Percentiles rank a stretch among this genome's conserved stretches.
These are phyloP conservation scores for Fusarium dlaminii DNA, from an alignment of 2,329 filamentous ascomycete species.

Conservation along the genomic window DNA sequence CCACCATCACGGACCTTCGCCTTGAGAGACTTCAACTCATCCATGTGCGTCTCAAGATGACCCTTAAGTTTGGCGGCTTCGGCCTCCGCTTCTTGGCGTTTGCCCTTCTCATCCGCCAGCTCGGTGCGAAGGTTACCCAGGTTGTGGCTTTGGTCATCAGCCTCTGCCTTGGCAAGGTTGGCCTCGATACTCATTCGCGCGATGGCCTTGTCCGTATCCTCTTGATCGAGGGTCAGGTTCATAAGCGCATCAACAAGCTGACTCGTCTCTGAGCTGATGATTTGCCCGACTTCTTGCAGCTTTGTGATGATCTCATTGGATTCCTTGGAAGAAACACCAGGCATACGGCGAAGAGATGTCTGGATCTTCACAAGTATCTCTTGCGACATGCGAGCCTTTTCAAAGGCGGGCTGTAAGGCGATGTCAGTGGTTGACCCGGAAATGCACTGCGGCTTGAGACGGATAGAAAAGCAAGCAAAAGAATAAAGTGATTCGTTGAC, in stretches of 20 bases:
- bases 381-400: constrained; percentile 47
- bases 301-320: constrained; percentile 48
- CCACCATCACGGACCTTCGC: constrained; percentile 34
- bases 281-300: constrained; percentile 50
- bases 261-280: constrained; percentile 51
- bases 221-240: constrained; percentile 50
- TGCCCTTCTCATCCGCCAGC: constrained; percentile 45
- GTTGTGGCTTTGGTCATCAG: constrained; percentile 47
- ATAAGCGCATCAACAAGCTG: constrained; percentile 51
- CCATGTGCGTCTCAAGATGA: constrained; percentile 40
- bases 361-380: constrained; percentile 51
- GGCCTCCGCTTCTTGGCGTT: constrained; percentile 43
- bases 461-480: not conserved
- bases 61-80: constrained; percentile 43
- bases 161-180: constrained; percentile 48
- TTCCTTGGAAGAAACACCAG: constrained; percentile 49
- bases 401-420: constrained; percentile 46
- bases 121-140: constrained; percentile 47
- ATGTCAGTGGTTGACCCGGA: not conserved
- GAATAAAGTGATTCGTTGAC: constrained; percentile 16
- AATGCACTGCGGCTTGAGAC: not conserved
- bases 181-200: constrained; percentile 52
- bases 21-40: constrained; percentile 45
- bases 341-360: constrained; percentile 52
- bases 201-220: constrained; percentile 52